Evolutionary conservation across 371 early-diverging fungal genomes (phyloP).

Genomic region (Rhizopus delemar): DNA sequence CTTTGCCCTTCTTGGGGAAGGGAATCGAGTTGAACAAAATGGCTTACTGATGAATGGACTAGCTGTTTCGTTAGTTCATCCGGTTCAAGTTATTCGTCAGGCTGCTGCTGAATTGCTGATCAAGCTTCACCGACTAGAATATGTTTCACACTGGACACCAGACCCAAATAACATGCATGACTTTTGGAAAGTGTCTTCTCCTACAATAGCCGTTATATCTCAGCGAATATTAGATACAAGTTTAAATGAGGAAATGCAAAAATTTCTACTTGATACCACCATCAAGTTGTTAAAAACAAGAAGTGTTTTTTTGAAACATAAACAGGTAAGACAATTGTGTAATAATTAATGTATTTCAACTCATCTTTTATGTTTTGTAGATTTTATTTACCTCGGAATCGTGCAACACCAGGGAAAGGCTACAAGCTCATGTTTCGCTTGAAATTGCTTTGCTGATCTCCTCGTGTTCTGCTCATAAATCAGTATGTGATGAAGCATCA

Average conservation of each 20-base stretch:
- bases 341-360: background rate
- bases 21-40: slow-evolving; percentile 59
- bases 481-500: slow-evolving; percentile 62
- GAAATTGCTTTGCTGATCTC: slow-evolving; percentile 77
- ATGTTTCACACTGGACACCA: slow-evolving; percentile 65
- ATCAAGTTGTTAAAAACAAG: slow-evolving; percentile 62
- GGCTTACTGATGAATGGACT: slow-evolving; percentile 63
- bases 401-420: slow-evolving; percentile 62
- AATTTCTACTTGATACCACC: slow-evolving; percentile 57
- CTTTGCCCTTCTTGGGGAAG: slow-evolving; percentile 62
- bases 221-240: slow-evolving; percentile 54
- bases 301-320: slow-evolving; percentile 62
- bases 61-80: slow-evolving; percentile 62
- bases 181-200: slow-evolving; percentile 67
- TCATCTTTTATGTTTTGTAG: slow-evolving; percentile 12
- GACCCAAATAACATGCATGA: slow-evolving; percentile 37
- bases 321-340: slow-evolving; percentile 35
- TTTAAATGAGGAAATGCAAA: slow-evolving; percentile 58
- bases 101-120: slow-evolving; percentile 70
- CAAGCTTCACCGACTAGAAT: slow-evolving; percentile 52
- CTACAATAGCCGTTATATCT: slow-evolving; percentile 48
- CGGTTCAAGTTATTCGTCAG: slow-evolving; percentile 58
- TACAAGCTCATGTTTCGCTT: slow-evolving; percentile 70
- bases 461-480: slow-evolving; percentile 73
- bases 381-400: slow-evolving; percentile 39